Evolutionary conservation across 352 stramenopile species (phyloP).

Genomic region (Phytophthora ramorum): DNA sequence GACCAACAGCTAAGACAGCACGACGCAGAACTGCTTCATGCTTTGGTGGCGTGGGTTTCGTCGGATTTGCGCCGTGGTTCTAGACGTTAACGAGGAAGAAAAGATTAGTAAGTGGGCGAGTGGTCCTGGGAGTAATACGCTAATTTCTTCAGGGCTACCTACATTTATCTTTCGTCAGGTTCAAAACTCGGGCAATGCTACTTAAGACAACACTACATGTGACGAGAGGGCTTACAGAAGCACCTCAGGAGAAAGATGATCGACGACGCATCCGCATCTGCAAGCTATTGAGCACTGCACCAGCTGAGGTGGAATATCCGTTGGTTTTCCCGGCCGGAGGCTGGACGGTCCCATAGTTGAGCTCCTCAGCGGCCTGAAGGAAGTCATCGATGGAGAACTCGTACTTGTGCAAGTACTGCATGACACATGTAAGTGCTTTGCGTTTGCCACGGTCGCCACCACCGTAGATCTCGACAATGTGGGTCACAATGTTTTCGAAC

Average conservation of each 20-base stretch:
- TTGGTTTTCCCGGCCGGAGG: slow-evolving; percentile 7
- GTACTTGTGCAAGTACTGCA: slow-evolving; percentile 85
- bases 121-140: not conserved
- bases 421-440: slow-evolving; percentile 73
- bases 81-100: not conserved
- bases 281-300: slow-evolving; percentile 55
- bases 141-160: too few relatives aligned
- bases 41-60: slow-evolving; percentile 60
- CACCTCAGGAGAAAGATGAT: slow-evolving; percentile 55
- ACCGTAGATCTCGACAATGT: slow-evolving; percentile 73
- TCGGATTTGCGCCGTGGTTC: slow-evolving; percentile 43
- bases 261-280: slow-evolving; percentile 65
- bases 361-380: slow-evolving; percentile 63
- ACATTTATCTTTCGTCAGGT: too few relatives aligned
- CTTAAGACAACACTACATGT: not conserved
- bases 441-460: slow-evolving; percentile 75
- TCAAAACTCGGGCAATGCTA: too few relatives aligned
- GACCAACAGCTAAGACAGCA: slow-evolving; percentile 47
- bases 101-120: not conserved
- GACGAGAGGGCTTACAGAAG: not conserved
- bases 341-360: slow-evolving; percentile 32
- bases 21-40: slow-evolving; percentile 58
- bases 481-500: slow-evolving; percentile 58
- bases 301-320: slow-evolving; percentile 10
- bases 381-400: slow-evolving; percentile 86